Evolutionary conservation across 2,329 filamentous ascomycete species (phyloP), one percentile per base, ranked within the genome.

Genomic region (Fusarium haematococcum): DNA sequence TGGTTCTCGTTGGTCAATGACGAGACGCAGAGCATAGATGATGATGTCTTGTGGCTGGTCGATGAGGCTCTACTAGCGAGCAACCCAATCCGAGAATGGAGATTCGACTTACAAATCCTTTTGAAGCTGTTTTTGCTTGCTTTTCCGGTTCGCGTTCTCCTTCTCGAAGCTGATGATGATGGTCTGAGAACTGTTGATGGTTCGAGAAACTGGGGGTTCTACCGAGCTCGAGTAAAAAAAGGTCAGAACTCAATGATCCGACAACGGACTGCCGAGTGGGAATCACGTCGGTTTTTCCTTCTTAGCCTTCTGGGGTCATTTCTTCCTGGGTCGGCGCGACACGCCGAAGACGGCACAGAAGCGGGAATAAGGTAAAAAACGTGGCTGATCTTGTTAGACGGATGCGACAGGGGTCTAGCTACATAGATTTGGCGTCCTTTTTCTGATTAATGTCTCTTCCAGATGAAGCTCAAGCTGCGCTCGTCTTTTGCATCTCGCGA

Each of bases 181-280:
- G 68, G 65, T 72, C 61, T 27, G 71, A 48, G 69, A 41, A 67
- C 63, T 56, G 48, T n/a, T 48, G 48, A 57, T 57, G 54, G 33
- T 57, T 37, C 54, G 54, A 57, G 54, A 57, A 57, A 57, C 54
- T 37, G 52, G 48, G 48, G 59, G 32, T 75, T 75, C 65, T 67
- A 72, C 71, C 66, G 63, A 72, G 59, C 64, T 73, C 48, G 63
- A 77, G 59, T 58, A 65, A 64, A 64, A 71, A 67, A 45, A 60
- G 63, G 70, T 65, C 66, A 66, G 54, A 72, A 32, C 48, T 52
- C 3, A 70, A 25, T 62, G 65, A 73, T 73, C 76, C 76, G 76
- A 78, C 76, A 78, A 78, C 76, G 76, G 75, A 75, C 52, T 41
- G 16, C 54, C 35, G 62, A 64, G 68, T 71, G 68, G 70, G 68